Conservation (phyloP, 768 basidiomycete species). For the Leucosporidium scottii region DNA sequence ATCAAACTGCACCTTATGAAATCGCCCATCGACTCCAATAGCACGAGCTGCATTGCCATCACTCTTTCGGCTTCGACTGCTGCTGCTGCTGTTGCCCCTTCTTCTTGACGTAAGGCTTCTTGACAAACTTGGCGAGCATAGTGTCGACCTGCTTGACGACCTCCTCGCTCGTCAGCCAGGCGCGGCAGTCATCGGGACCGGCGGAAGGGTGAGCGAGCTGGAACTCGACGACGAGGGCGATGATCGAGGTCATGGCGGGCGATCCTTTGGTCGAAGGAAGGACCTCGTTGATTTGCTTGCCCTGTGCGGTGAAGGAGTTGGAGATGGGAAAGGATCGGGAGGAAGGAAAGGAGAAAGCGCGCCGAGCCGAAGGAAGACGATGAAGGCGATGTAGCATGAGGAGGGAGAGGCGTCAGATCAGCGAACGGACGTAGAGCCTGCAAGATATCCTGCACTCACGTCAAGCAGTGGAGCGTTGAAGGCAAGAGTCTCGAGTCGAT, state of each 20-base stretch:
- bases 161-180: conserved; percentile 30
- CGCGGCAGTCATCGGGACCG: conserved; percentile 36
- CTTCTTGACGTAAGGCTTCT: no score
- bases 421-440: no score
- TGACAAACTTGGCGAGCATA: background rate
- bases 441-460: conserved; percentile 50
- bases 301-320: conserved; percentile 4
- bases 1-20: no score
- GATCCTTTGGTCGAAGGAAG: conserved; percentile 5
- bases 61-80: no score
- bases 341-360: background rate
- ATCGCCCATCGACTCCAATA: no score
- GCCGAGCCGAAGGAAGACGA: no score
- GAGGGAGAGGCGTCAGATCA: no score
- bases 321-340: background rate
- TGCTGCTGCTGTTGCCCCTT: no score
- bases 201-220: conserved; percentile 38
- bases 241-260: conserved; percentile 19
- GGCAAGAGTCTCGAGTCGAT: conserved; percentile 55
- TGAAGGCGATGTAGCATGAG: background rate
- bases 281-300: conserved; percentile 22
- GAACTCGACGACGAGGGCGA: conserved; percentile 10
- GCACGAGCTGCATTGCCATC: no score
- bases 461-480: conserved; percentile 70
- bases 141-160: background rate